Percentiles rank a stretch among this genome's conserved stretches.
phyloP scores from a whole-genome alignment of 495 filamentous ascomycete species.

The Xylaria sp. region DNA sequence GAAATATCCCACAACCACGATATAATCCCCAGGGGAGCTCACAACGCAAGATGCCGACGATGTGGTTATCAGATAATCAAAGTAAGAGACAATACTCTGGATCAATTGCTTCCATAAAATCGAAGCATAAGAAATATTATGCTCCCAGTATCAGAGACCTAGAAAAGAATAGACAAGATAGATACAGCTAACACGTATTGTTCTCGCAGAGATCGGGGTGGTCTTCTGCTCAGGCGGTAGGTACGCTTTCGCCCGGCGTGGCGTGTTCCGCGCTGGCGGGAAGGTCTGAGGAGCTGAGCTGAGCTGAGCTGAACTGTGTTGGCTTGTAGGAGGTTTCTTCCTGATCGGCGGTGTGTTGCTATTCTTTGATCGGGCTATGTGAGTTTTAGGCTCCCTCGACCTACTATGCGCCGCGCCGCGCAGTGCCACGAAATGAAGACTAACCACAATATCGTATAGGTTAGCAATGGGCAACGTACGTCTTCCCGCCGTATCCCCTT shows the following conservation, averaged over 20 bases:
- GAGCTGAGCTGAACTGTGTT: constrained; percentile 31
- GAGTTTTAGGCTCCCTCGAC: too few species aligned
- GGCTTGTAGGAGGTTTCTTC: constrained; percentile 79
- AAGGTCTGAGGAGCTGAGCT: constrained; percentile 28
- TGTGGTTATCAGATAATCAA: constrained; percentile 96
- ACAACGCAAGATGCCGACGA: constrained; percentile 61
- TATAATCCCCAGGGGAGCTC: not conserved
- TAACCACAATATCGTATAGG: constrained; percentile 47
- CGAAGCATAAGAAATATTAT: not conserved
- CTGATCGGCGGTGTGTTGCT: constrained; percentile 89
- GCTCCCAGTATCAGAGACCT: not conserved
- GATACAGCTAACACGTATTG: constrained; percentile 18
- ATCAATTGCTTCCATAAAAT: not conserved
- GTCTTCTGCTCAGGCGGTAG: constrained; percentile 95
- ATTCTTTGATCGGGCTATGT: constrained; percentile 97
- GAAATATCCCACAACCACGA: not conserved
- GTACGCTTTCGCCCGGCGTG: constrained; percentile 45
- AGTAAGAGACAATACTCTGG: constrained; percentile 62
- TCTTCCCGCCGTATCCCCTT: too few species aligned
- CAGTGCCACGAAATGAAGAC: not conserved
- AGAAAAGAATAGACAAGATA: not conserved
- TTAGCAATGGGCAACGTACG: constrained; percentile 88
- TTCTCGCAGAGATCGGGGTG: constrained; percentile 81
- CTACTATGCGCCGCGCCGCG: constrained; percentile 35
- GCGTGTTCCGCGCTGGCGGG: constrained; percentile 27